Evolutionary conservation across 352 stramenopile genomes (phyloP), one percentile per base, ranked within the genome.

Genomic region (Phytophthora constricta): DNA sequence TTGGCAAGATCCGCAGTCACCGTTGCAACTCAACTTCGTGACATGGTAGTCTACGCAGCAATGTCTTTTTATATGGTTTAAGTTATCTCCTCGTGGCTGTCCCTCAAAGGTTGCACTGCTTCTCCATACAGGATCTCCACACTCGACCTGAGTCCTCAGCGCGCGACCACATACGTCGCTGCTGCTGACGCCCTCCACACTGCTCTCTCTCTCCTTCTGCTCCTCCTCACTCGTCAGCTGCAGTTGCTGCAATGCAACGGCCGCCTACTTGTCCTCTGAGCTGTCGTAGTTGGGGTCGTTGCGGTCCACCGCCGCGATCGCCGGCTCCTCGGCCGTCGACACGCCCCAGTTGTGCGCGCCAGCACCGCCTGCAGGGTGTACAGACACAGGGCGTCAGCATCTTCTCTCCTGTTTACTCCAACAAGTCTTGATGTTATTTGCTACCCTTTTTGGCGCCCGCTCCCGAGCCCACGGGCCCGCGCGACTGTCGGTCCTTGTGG

Each of bases 311-410:
- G 83, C 73, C 3, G 49, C 67, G 16, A 89, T 65, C 2, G 61
- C 74, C 25, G 55, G 56, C 37, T 85, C 72, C 17, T 85, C 78
- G 5, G 47, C 74, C 1, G 74, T 84, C 48, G 68, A 70, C 10
- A 84, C 66, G 34, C 87, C 87, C 87, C 87, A 95, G 69, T 93
- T 95, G 72, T 95, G 87, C 5, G 84, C 81, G 5, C 87, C 85
- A 23, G 87, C 87, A n/a, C 87, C 87, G n/a, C 83, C 80, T 92
- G 50, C 27, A 69, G 11, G 14, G 11, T 19, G 45, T 22, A 37
- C 34, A 22, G 58, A 9, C 22, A 28, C 5, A 41, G 47, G 55
- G 8, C 25, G 33, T 68, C 14, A 63, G 28, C n/a, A n/a, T n/a
- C n/a, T n/a, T n/a, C n/a, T n/a, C n/a, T n/a, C n/a, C n/a, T n/a